Conservation (phyloP, 1,139 yeast genomes). For the Geotrichum fermentans region DNA sequence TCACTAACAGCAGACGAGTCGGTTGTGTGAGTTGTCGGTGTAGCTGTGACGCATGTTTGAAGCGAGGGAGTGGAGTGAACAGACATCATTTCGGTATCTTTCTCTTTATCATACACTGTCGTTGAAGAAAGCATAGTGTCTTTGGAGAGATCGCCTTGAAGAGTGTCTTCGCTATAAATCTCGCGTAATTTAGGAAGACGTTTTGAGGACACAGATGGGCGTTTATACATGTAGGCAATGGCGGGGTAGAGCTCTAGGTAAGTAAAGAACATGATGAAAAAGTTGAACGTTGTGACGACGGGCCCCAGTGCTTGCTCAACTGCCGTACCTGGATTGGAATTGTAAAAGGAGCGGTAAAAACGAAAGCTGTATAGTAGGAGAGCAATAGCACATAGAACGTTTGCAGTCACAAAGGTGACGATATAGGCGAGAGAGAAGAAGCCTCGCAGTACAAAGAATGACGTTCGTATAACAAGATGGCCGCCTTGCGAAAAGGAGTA, state of each 20-base stretch:
- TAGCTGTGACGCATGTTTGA: background rate
- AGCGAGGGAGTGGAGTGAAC: background rate
- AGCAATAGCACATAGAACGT: constrained; percentile 8
- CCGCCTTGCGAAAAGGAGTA: background rate
- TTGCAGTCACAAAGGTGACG: constrained; percentile 10
- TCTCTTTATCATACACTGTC: background rate
- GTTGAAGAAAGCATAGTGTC: background rate
- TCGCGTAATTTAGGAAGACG: background rate
- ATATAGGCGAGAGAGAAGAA: constrained; percentile 9
- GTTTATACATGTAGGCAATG: constrained; percentile 12
- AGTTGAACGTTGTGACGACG: background rate
- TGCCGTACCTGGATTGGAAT: constrained; percentile 1
- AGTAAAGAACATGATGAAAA: constrained; percentile 5
- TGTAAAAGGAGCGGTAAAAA: constrained; percentile 3
- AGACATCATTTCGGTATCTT: background rate
- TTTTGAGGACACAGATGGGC: background rate
- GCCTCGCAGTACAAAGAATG: constrained; percentile 5
- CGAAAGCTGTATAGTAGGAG: constrained; percentile 2
- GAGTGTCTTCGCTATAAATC: background rate
- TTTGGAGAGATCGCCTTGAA: background rate
- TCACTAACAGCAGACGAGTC: background rate
- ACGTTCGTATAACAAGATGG: background rate
- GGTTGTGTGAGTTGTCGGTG: background rate
- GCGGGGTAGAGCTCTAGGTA: constrained; percentile 15
- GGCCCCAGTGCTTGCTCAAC: constrained; percentile 5